Conservation (phyloP, 306 rosid genomes). For the Rubus idaeus region DNA sequence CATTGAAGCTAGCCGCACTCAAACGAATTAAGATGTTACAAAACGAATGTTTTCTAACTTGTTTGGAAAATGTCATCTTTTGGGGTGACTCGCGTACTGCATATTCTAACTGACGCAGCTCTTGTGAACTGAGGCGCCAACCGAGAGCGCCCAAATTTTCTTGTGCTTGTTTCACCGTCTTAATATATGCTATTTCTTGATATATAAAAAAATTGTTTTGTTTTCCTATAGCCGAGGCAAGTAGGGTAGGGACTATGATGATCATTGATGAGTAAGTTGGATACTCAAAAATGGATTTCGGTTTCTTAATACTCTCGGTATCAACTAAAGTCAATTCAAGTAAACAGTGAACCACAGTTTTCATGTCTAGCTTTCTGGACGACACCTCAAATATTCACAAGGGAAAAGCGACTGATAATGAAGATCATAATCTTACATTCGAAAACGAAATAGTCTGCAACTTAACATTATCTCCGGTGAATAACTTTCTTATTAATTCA, state of each 20-base stretch:
- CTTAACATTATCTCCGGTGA: not conserved
- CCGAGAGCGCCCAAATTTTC: constrained; percentile 92
- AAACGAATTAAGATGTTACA: too few relatives aligned
- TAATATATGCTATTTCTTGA: too few relatives aligned
- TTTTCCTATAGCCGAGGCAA: too few relatives aligned
- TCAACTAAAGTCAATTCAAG: too few relatives aligned
- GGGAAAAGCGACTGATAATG: not conserved
- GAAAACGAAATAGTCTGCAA: not conserved
- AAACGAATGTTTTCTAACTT: constrained; percentile 20
- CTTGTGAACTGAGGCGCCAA: constrained; percentile 67
- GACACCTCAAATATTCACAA: not conserved
- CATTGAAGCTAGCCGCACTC: too few relatives aligned
- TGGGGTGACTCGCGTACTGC: constrained; percentile 67
- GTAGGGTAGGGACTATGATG: too few relatives aligned
- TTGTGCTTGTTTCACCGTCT: constrained; percentile 68
- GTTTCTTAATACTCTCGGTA: too few relatives aligned
- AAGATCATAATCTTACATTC: not conserved
- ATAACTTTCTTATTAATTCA: not conserved
- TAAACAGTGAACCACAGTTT: too few relatives aligned
- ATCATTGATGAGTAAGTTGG: too few relatives aligned
- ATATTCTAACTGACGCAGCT: constrained; percentile 58
- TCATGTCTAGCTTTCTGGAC: too few relatives aligned
- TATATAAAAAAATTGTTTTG: too few relatives aligned
- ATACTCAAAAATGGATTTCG: too few relatives aligned
- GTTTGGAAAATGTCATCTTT: constrained; percentile 90